Evolutionary conservation across 2,329 filamentous ascomycete species (phyloP), one percentile per base, ranked within the genome.

Genomic region (Alternaria brassicae): DNA sequence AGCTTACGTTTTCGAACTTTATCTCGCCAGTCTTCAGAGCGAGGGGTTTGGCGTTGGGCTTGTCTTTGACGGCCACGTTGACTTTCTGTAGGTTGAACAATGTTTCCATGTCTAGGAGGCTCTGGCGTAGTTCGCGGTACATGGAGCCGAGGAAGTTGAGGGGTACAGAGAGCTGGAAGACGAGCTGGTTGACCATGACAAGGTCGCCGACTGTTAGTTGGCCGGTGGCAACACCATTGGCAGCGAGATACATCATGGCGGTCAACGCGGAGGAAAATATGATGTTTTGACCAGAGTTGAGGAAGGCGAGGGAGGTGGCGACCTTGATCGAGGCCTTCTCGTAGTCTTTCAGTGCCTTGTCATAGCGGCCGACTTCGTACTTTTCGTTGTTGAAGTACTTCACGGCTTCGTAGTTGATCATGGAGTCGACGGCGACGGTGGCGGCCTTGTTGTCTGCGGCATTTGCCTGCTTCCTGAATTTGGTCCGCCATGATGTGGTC

Each of bases 301-400:
- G 86, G 53, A 97, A 89, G 1, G 95, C 91, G 40, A 99, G 82
- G 3, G 94, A 98, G 0, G 95, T 99, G 9, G 92, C 92, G 32
- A 99, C 91, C 76, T 98, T 98, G 82, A 99, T 98, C 15, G 93
- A 97, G 58, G 93, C 93, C 76, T 90, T 90, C 77, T 99, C 92
- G 77, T 99, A 99, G 59, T 89, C 86, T 65, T 89, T 85, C 23
- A 99, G 82, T 0, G 95, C 93, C 69, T 89, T 87, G 78, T 98
- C 93, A 77, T 99, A 99, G 40, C 95, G 88, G 30, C 86, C 85
- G 41, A 97, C 92, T 80, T 99, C 95, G 67, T 93, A 98, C 66
- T 91, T 92, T 75, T 99, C 96, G 73, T 99, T 99, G 82, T 99
- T 99, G 82, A 98, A 99, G 81, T 98, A 97, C 74, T 99, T 99